Conservation (phyloP, 192 early-diverging fungal species). For the Dimargaris verticillata region DNA sequence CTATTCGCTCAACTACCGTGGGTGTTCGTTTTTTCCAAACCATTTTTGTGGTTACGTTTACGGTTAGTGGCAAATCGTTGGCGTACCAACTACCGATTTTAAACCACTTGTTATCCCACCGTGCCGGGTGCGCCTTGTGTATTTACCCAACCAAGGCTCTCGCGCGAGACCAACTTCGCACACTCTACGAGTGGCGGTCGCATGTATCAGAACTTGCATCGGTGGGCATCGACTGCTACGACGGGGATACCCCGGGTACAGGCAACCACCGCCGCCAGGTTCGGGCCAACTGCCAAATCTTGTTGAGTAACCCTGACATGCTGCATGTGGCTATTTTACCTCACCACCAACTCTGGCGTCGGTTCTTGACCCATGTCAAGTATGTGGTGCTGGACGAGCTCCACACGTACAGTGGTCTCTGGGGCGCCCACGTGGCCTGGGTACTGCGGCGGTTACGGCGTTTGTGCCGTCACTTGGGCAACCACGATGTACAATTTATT, state of each 20-base stretch:
- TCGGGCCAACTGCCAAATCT: slow-evolving; percentile 30
- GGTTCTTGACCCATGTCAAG: slow-evolving; percentile 31
- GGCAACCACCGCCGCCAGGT: slow-evolving; percentile 25
- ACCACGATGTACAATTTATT: slow-evolving; percentile 34
- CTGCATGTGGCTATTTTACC: slow-evolving; percentile 54
- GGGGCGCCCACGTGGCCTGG: slow-evolving; percentile 48
- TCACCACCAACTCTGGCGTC: slow-evolving; percentile 32
- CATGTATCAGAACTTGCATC: slow-evolving; percentile 15
- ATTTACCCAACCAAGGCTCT: slow-evolving; percentile 74
- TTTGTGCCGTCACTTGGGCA: slow-evolving; percentile 28
- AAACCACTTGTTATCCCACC: slow-evolving; percentile 27
- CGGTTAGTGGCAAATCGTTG: slow-evolving; percentile 54
- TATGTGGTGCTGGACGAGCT: slow-evolving; percentile 64
- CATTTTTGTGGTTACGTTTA: no score
- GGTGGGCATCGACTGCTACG: slow-evolving; percentile 31
- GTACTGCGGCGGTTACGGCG: slow-evolving; percentile 49
- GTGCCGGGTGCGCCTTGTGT: slow-evolving; percentile 27
- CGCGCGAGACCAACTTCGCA: slow-evolving; percentile 55
- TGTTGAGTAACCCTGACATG: slow-evolving; percentile 77
- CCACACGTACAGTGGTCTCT: slow-evolving; percentile 44
- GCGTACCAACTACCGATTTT: slow-evolving; percentile 60
- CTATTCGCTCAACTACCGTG: no score
- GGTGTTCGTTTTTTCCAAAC: no score
- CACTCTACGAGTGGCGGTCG: slow-evolving; percentile 23
- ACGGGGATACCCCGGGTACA: slow-evolving; percentile 41